phyloP scores from a whole-genome alignment of 2,329 filamentous ascomycete species.

The Aulographum hederae region DNA sequence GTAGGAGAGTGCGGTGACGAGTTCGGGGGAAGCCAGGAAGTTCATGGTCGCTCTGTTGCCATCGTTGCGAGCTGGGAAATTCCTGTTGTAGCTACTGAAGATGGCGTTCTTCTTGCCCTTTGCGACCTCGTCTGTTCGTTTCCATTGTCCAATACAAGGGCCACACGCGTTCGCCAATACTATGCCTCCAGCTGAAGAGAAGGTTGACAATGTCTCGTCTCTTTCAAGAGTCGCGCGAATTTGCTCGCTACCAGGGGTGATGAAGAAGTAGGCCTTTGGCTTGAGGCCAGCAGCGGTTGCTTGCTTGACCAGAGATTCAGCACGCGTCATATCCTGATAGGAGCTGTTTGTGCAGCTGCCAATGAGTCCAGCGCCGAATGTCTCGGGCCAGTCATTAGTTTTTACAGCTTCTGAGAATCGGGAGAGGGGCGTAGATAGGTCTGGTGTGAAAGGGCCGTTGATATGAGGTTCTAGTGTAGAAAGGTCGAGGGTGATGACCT shows the following conservation, averaged over 20 bases:
- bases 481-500: constrained; percentile 78
- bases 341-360: constrained; percentile 98
- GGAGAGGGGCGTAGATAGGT: constrained; percentile 82
- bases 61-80: constrained; percentile 93
- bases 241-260: constrained; percentile 92
- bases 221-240: constrained; percentile 86
- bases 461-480: constrained; percentile 85
- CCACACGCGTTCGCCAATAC: constrained; percentile 88
- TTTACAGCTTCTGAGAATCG: constrained; percentile 72
- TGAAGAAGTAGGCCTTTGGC: constrained; percentile 81
- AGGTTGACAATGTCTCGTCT: constrained; percentile 71
- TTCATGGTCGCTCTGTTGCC: constrained; percentile 97
- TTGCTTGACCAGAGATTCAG: constrained; percentile 83
- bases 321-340: constrained; percentile 95
- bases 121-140: constrained; percentile 63
- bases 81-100: constrained; percentile 93
- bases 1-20: constrained; percentile 93
- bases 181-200: constrained; percentile 70
- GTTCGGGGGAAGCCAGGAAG: constrained; percentile 89
- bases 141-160: constrained; percentile 91
- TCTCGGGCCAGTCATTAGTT: constrained; percentile 76
- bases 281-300: constrained; percentile 76
- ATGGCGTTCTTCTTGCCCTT: constrained; percentile 76
- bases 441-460: constrained; percentile 92
- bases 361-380: constrained; percentile 82